Evolutionary conservation across 1,139 yeast species (phyloP).

Genomic region (Saccharomyces hybrid): DNA sequence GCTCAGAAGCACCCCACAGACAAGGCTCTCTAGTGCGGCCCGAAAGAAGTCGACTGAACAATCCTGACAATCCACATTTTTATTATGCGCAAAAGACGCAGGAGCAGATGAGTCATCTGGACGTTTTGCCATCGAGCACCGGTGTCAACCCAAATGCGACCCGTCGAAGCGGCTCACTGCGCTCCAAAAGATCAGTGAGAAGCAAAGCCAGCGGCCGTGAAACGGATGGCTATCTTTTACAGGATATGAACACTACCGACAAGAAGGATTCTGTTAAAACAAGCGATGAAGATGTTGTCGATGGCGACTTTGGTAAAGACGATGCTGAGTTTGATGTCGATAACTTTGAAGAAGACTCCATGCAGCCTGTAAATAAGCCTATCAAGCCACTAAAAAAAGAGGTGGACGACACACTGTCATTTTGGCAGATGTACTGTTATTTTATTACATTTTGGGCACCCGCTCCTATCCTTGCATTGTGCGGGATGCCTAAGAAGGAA

Average conservation of each 20-base stretch:
- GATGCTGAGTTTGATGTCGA: background rate
- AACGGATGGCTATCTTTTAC: background rate
- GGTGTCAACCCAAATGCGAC: slow-evolving; percentile 55
- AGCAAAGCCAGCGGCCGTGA: background rate
- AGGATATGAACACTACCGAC: slow-evolving; percentile 1
- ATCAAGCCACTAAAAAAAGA: slow-evolving; percentile 5
- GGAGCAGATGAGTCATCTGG: slow-evolving; percentile 55
- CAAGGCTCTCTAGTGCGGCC: slow-evolving; percentile 62
- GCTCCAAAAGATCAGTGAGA: slow-evolving; percentile 6
- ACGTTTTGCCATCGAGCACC: slow-evolving; percentile 63
- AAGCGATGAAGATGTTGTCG: background rate
- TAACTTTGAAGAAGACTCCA: background rate
- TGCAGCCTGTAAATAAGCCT: slow-evolving; percentile 1
- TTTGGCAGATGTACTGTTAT: slow-evolving; percentile 80
- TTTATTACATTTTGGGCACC: slow-evolving; percentile 90
- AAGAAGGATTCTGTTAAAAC: background rate
- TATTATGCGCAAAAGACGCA: slow-evolving; percentile 79
- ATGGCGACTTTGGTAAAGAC: background rate
- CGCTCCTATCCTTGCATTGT: slow-evolving; percentile 56
- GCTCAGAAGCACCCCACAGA: slow-evolving; percentile 15
- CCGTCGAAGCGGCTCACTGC: slow-evolving; percentile 8
- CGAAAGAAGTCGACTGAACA: slow-evolving; percentile 61
- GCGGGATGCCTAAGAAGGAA: slow-evolving; percentile 71
- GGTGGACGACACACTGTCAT: slow-evolving; percentile 38
- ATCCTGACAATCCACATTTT: slow-evolving; percentile 63